Percentiles rank a stretch among this genome's conserved stretches.
These are phyloP conservation scores for Nemania sp. DNA, from an alignment of 2,329 filamentous ascomycete genomes.

Conservation along the genomic window DNA sequence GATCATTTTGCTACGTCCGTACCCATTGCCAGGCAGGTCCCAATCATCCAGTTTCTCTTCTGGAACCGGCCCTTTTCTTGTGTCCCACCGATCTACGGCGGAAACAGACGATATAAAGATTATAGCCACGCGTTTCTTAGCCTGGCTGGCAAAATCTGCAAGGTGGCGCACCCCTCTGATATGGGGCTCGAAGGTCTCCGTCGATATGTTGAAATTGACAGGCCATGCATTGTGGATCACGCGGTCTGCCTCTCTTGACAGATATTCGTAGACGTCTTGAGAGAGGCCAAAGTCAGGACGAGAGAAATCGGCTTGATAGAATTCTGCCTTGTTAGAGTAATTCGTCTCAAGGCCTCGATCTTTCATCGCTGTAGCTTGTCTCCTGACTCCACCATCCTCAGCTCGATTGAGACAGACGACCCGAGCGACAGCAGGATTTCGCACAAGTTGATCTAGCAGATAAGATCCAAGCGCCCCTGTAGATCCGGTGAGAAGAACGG, in stretches of 20 bases:
- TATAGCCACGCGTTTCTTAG: conserved; percentile 19
- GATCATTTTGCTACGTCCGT: conserved; percentile 49
- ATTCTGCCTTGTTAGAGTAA: conserved; percentile 7
- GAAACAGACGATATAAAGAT: conserved; percentile 49
- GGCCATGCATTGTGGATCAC: conserved; percentile 44
- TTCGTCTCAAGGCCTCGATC: conserved; percentile 8
- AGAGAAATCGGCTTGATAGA: conserved; percentile 4
- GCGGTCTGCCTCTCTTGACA: not conserved
- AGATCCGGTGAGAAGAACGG: conserved; percentile 45
- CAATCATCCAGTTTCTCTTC: conserved; percentile 43
- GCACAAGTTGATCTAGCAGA: conserved; percentile 42
- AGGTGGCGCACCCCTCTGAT: conserved; percentile 45
- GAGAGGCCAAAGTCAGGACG: not conserved
- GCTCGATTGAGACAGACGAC: conserved; percentile 24
- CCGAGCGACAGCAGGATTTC: conserved; percentile 24
- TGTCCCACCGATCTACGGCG: conserved; percentile 41
- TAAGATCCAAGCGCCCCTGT: conserved; percentile 46
- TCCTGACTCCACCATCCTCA: conserved; percentile 1
- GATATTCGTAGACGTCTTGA: not conserved
- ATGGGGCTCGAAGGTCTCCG: conserved; percentile 41
- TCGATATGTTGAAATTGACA: conserved; percentile 41
- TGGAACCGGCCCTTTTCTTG: conserved; percentile 38
- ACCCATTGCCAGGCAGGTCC: conserved; percentile 40
- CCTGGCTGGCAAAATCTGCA: conserved; percentile 31
- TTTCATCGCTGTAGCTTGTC: not conserved